Evolutionary conservation across 192 early-diverging fungal genomes (phyloP).

Genomic region (Mortierella hygrophila): DNA sequence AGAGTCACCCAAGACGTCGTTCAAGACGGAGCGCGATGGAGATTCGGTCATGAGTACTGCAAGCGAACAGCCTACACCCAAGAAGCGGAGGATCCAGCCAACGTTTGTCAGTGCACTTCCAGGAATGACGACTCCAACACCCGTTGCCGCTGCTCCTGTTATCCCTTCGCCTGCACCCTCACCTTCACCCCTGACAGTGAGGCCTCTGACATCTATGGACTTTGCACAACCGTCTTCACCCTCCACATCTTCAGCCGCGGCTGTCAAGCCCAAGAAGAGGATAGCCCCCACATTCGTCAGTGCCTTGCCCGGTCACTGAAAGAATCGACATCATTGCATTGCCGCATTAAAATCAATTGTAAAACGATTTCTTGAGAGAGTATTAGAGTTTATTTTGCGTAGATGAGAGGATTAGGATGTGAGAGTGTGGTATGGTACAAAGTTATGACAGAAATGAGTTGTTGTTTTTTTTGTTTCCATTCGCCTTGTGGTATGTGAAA

Average conservation of each 20-base stretch:
- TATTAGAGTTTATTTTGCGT: background rate
- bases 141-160: background rate
- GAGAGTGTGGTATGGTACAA: background rate
- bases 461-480: too few relatives aligned
- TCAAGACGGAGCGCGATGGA: conserved; percentile 47
- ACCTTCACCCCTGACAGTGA: background rate
- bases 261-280: conserved; percentile 39
- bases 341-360: background rate
- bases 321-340: background rate
- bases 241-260: background rate
- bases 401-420: background rate
- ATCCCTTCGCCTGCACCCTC: background rate
- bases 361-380: background rate
- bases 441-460: background rate
- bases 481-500: too few relatives aligned
- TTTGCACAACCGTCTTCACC: conserved; percentile 2
- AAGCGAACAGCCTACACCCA: conserved; percentile 27
- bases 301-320: conserved; percentile 38
- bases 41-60: conserved; percentile 34
- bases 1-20: conserved; percentile 4
- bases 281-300: conserved; percentile 52
- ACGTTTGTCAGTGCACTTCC: conserved; percentile 37
- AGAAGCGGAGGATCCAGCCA: conserved; percentile 44
- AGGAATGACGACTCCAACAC: background rate
- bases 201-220: background rate